Percentiles rank a stretch among this genome's conserved stretches.
These are phyloP conservation scores for Cutaneotrichosporon dermatis DNA, from an alignment of 1,284 basidiomycete species.

Conservation along the genomic window DNA sequence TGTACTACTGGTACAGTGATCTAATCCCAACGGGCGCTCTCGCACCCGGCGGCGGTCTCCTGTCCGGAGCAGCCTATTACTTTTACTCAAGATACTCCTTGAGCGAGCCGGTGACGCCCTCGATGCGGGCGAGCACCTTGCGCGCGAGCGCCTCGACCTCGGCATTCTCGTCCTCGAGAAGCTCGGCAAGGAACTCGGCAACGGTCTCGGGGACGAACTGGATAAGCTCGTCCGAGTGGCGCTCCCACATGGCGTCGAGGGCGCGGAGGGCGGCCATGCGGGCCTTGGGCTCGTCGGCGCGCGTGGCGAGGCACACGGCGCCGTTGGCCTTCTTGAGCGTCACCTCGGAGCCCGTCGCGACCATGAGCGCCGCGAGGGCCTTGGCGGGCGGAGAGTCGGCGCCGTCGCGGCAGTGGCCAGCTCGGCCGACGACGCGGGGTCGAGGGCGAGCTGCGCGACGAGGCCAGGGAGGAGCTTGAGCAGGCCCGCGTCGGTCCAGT, in stretches of 20 bases:
- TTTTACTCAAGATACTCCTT: constrained; percentile 45
- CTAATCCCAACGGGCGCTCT: background rate
- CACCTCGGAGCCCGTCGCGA: constrained; percentile 57
- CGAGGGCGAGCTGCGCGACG: constrained; percentile 61
- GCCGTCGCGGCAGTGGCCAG: constrained; percentile 13
- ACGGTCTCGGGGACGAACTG: constrained; percentile 54
- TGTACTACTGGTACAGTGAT: constrained; percentile 2
- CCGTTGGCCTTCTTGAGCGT: constrained; percentile 77
- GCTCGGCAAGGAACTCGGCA: constrained; percentile 51
- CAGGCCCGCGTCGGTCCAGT: constrained; percentile 81
- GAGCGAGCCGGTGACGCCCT: constrained; percentile 48
- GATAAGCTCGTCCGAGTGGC: constrained; percentile 58
- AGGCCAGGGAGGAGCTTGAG: constrained; percentile 60
- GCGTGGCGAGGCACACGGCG: constrained; percentile 77
- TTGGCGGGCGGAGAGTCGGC: constrained; percentile 31
- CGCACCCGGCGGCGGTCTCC: background rate
- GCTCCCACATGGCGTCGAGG: constrained; percentile 67
- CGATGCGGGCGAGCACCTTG: constrained; percentile 49
- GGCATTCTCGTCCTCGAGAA: constrained; percentile 52
- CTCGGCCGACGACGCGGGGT: constrained; percentile 29
- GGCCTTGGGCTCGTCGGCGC: constrained; percentile 66
- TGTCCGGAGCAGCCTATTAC: background rate
- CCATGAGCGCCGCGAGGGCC: constrained; percentile 57
- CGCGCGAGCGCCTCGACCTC: constrained; percentile 49
- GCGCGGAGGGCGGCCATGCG: constrained; percentile 68